Evolutionary conservation across 2,329 filamentous ascomycete genomes (phyloP), one percentile per base, ranked within the genome.

Genomic region (Penicillium glabrum): DNA sequence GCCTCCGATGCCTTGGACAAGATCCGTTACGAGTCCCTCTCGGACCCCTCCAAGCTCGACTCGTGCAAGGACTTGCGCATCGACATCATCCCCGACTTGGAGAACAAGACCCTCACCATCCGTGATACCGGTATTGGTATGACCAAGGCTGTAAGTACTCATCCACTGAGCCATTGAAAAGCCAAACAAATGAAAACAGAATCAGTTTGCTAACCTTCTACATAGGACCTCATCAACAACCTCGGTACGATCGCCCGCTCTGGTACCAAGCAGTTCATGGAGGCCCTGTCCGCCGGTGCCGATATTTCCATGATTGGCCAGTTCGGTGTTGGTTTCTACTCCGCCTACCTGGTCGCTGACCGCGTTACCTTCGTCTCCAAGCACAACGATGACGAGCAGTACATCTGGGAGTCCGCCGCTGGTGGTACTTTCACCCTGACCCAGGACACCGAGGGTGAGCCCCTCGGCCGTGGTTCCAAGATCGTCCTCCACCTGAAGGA

Each of bases 241-340:
- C 88, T 99, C 68, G 95, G 95, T 85, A 99, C 95, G 71, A 99
- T 99, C 80, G 95, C 95, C 77, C 92, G 95, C 77, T 99, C 95
- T 62, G 95, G 95, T 67, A 99, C 95, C 80, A 99, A 99, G 89
- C 95, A 98, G 84, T 99, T 99, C 83, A 99, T 99, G 95, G 95
- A 99, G 86, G 95, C 95, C 64, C 87, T 99, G 70, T 93, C 92
- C 70, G 95, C 95, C 67, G 95, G 95, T 84, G 95, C 95, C 77
- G 95, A 99, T 81, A 95, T 99, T 69, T 98, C 95, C 82, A 98
- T 99, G 95, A 99, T 99, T 79, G 95, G 95, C 76, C 95, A 99
- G 84, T 99, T 99, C 80, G 95, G 95, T 96, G 95, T 99, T 73
- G 95, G 95, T 89, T 99, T 99, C 91, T 99, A 99, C 89, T 98